A percentile compares a stretch with the other conserved stretches of the same genome.
Conservation (phyloP, 176 grass and related monocot genomes). For the Pontederia paniculata region DNA sequence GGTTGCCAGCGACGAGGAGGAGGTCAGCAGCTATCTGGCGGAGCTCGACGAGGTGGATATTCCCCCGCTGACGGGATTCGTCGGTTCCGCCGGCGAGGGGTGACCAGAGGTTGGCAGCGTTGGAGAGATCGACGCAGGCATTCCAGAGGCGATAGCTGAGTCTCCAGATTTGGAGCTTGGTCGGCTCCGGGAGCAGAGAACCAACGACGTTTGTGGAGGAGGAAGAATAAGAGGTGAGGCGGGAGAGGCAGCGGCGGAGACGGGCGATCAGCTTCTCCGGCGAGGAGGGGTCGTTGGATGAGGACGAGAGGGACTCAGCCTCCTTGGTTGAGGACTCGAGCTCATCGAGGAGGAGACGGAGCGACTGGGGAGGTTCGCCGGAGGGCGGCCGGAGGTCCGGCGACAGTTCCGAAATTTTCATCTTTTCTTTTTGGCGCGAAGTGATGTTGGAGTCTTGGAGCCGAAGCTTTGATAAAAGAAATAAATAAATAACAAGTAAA, state of each 20-base stretch:
- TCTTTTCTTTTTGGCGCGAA: slow-evolving; percentile 13
- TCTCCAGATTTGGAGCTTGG: slow-evolving; percentile 58
- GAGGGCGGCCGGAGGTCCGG: slow-evolving; percentile 49
- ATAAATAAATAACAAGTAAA: too few species aligned
- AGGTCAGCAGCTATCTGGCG: slow-evolving; percentile 70
- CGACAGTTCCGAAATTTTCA: slow-evolving; percentile 99
- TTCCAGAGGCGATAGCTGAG: slow-evolving; percentile 92
- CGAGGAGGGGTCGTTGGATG: slow-evolving; percentile 19
- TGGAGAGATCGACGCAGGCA: slow-evolving; percentile 73
- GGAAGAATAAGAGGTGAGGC: slow-evolving; percentile 19
- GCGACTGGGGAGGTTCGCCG: slow-evolving; percentile 5
- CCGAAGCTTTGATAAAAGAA: too few species aligned
- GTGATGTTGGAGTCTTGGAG: too few species aligned
- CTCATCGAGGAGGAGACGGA: slow-evolving; percentile 39
- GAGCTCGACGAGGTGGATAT: slow-evolving; percentile 44
- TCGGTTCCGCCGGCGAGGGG: slow-evolving; percentile 5
- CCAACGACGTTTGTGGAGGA: slow-evolving; percentile 4
- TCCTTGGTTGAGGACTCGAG: slow-evolving; percentile 43
- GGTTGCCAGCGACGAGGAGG: slow-evolving; percentile 41
- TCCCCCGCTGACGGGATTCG: not conserved
- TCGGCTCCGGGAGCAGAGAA: slow-evolving; percentile 21
- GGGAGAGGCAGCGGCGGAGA: slow-evolving; percentile 39
- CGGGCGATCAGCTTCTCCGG: slow-evolving; percentile 33
- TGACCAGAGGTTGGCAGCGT: slow-evolving; percentile 21
- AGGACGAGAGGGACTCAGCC: slow-evolving; percentile 33